Base-by-base conservation (phyloP, 2,329 filamentous ascomycete species). In the Cercospora brassicicola region DNA sequence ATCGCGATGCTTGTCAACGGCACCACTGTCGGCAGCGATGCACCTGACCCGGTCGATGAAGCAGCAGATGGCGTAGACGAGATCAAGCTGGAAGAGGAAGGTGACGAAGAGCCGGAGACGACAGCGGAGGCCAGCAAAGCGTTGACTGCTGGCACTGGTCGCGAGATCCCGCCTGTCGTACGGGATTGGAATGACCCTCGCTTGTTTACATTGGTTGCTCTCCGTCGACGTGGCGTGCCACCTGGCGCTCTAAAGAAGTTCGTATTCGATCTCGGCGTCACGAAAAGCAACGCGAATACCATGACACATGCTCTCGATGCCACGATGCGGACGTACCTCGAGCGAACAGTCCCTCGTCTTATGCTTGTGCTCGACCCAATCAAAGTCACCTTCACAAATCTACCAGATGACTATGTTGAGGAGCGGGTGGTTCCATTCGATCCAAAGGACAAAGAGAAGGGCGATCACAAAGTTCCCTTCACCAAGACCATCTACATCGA, bases 121-220 rank as follows among this genome's bases (percentile, higher is more conserved):
- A 76, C 53, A 73, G 72, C 66, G 71, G 72, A 72, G 45, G 65
- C 72, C 6, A 59, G 72, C 42, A 71, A 72, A 59, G 69, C 73
- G 30, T 67, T 69, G 20, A 63, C 73, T 23, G 69, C 67, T 36
- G 69, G 71, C 23, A 63, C 51, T 18, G 72, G 70, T 18, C 73
- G 74, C 8, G 73, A 76, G 9, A 81, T 84, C 39, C 78, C 81
- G 13, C 81, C 82, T 3, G 79, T 90, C 71, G 94, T 98, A 7
- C 88, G 91, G 42, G 92, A 88, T 64, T 97, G 94, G 93, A 92
- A 97, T 74, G 94, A 97, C 75, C 94, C 94, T 10, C 87, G 94
- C 36, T 84, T 98, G 4, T 97, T 92, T 81, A 97, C 94, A 0
- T 84, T 97, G 18, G 93, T 94, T 68, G 93, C 88, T 1, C 87